Percentiles rank a stretch among this genome's conserved stretches.
phyloP scores from a whole-genome alignment of 257 asterid species.

The Thymus mandschuricus region DNA sequence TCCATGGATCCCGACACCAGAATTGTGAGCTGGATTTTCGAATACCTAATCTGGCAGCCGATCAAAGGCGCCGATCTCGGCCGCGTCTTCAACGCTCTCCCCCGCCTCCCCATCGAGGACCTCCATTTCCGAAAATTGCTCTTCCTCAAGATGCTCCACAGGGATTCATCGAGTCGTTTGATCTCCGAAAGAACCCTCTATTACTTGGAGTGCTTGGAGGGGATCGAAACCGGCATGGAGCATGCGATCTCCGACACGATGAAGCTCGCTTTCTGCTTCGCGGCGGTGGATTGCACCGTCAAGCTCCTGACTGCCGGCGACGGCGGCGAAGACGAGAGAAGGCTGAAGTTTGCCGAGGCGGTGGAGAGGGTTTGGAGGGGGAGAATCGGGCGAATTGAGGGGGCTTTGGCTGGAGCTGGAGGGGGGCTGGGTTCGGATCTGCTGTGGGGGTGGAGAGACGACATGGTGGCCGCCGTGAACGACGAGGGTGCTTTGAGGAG shows the following conservation, averaged over 20 bases:
- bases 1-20: too few relatives aligned
- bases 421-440: constrained; percentile 66
- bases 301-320: constrained; percentile 30
- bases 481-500: constrained; percentile 40
- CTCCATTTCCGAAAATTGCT: constrained; percentile 40
- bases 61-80: constrained; percentile 43
- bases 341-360: constrained; percentile 46
- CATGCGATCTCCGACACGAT: constrained; percentile 41
- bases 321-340: constrained; percentile 25
- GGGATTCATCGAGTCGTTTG: constrained; percentile 31
- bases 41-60: constrained; percentile 57
- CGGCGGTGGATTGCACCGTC: constrained; percentile 70
- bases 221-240: constrained; percentile 43
- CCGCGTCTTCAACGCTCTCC: constrained; percentile 47
- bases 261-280: constrained; percentile 65
- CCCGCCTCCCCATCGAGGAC: constrained; percentile 44
- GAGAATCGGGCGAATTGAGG: constrained; percentile 53
- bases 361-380: constrained; percentile 72
- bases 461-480: constrained; percentile 68
- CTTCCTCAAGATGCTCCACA: constrained; percentile 53
- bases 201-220: constrained; percentile 55
- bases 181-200: constrained; percentile 57
- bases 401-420: constrained; percentile 37
- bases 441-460: constrained; percentile 66
- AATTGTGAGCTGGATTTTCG: constrained; percentile 83